Base-by-base conservation (phyloP, 2,329 filamentous ascomycete genomes). In the Colletotrichum salicis region DNA sequence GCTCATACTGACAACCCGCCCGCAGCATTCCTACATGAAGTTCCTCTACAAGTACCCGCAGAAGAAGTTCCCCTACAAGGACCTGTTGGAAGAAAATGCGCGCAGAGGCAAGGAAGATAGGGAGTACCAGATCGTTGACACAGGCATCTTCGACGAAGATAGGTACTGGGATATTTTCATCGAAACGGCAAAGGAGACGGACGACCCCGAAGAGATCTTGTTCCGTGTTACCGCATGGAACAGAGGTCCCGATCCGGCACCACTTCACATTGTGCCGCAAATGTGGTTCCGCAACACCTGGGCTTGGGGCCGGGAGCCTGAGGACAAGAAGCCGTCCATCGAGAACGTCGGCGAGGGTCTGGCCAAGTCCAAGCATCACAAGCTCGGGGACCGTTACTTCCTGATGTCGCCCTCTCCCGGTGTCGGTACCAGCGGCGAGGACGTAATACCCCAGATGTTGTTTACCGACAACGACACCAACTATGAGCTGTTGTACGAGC, bases 381-480 rank as follows among this genome's bases (percentile, higher is more conserved):
- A 90, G 67, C 86, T 98, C 29, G 96, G 96, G 45, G 91, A 96
- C 51, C 90, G 95, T 71, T 97, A 94, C 81, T 87, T 96, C 71
- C 89, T 95, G 72, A 88, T 97, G 71, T 97, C 96, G 1, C 96
- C 96, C 0, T 98, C 96, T 10, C 96, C 96, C 0, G 94, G 95
- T 63, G 90, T 94, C 68, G 94, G 94, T 11, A 85, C 89, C 12
- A 93, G 91, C 74, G 92, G 94, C 41, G 89, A 95, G 41, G 96
- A 98, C 82, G 91, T 98, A 52, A 86, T 95, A 78, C 96, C 96
- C 2, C 86, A 94, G 78, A 85, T 97, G 76, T 86, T 98, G 70
- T 98, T 97, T 83, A 98, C 96, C 1, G 96, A 98, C 77, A 98
- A 98, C 78, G 95, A 98, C 78, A 97, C 94, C 76, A 98, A 98